Percentiles rank a stretch among this genome's conserved stretches.
These are phyloP conservation scores for Sporothrix euskadiensis DNA, from an alignment of 2,329 filamentous ascomycete genomes.

Conservation along the genomic window DNA sequence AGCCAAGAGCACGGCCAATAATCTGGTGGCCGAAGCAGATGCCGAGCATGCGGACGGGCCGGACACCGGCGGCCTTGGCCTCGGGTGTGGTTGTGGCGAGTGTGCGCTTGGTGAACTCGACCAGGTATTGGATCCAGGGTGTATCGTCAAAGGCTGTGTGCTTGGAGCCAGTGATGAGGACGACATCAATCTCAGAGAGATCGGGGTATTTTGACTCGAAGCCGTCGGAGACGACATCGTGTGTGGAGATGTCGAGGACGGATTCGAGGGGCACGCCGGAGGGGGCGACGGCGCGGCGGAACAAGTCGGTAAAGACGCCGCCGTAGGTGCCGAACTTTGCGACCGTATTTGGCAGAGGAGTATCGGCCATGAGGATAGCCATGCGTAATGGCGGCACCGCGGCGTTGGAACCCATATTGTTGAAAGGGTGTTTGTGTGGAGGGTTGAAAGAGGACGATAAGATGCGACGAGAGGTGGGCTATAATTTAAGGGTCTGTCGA, in stretches of 20 bases:
- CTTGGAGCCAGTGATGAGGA: constrained; percentile 77
- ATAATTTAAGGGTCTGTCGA: background rate
- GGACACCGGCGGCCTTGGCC: constrained; percentile 45
- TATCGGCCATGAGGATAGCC: constrained; percentile 87
- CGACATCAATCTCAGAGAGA: constrained; percentile 73
- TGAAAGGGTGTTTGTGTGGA: background rate
- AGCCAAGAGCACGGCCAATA: constrained; percentile 69
- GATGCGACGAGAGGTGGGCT: background rate
- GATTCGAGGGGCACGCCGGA: constrained; percentile 43
- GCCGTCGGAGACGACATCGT: constrained; percentile 68
- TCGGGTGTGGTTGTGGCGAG: constrained; percentile 41
- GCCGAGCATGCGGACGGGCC: constrained; percentile 70
- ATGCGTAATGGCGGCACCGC: constrained; percentile 58
- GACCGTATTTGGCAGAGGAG: constrained; percentile 64
- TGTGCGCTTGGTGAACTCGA: constrained; percentile 62
- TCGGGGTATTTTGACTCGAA: constrained; percentile 63
- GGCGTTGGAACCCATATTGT: constrained; percentile 35
- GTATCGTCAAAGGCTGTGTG: constrained; percentile 72
- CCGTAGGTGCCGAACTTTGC: constrained; percentile 71
- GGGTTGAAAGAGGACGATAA: background rate
- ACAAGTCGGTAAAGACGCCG: constrained; percentile 65
- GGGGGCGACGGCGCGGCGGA: constrained; percentile 55
- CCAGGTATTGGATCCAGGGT: constrained; percentile 74
- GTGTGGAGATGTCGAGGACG: constrained; percentile 61
- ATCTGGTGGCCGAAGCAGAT: constrained; percentile 91